These are phyloP conservation scores for Myochromella boudieri DNA, from an alignment of 768 basidiomycete genomes.

Conservation along the genomic window DNA sequence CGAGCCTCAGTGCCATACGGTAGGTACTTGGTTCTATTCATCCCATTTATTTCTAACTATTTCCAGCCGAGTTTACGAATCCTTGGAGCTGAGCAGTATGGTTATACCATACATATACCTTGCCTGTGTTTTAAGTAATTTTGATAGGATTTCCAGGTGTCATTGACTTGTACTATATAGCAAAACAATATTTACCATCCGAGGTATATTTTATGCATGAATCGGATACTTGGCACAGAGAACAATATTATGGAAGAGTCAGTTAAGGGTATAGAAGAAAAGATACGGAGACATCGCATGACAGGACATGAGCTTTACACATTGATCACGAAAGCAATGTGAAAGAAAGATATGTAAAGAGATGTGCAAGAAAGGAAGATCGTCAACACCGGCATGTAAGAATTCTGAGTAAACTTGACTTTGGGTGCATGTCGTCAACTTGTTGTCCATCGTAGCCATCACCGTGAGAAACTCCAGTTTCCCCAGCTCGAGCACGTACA, in stretches of 20 bases:
- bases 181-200: constrained; percentile 8
- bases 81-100: no score
- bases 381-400: constrained; percentile 77
- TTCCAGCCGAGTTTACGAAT: no score
- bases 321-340: constrained; percentile 26
- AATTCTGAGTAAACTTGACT: constrained; percentile 61
- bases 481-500: constrained; percentile 68
- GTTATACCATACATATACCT: no score
- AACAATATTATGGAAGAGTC: constrained; percentile 20
- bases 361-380: constrained; percentile 20
- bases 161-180: no score
- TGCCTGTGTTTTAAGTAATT: no score
- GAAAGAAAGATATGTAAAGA: constrained; percentile 22
- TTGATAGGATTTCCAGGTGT: no score
- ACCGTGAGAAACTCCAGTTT: constrained; percentile 63
- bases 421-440: constrained; percentile 51
- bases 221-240: constrained; percentile 10
- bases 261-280: constrained; percentile 33
- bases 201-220: constrained; percentile 17
- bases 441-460: constrained; percentile 60
- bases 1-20: no score
- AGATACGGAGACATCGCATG: constrained; percentile 27
- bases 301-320: constrained; percentile 20
- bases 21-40: no score
- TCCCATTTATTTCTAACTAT: no score